Evolutionary conservation across 2,329 filamentous ascomycete species (phyloP), one percentile per base, ranked within the genome.

Genomic region (Colletotrichum sp.): DNA sequence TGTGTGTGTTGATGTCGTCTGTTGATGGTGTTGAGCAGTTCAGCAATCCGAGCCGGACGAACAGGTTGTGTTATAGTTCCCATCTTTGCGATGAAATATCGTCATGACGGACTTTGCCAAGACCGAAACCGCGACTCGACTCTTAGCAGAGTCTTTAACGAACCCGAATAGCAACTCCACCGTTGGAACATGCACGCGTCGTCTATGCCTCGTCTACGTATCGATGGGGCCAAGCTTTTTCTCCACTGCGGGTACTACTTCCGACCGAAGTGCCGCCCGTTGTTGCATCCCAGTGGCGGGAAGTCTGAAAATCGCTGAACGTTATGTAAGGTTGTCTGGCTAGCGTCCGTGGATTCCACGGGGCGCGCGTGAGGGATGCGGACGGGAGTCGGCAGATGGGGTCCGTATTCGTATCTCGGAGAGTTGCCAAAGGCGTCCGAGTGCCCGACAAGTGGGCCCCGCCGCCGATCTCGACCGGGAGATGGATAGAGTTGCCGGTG

Each of bases 321-420:
- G 6, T 62, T 34, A 32, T 12, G 59, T n/a, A 62, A 62, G 59
- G 16, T 32, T 28, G n/a, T n/a, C 6, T 15, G 16, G 34, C 18
- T 63, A 63, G 18, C 32, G 30, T 13, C 63, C 52, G 32, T 21
- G 34, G 18, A 4, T 32, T 21, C 28, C 36, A 55, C 26, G 55
- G 52, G 15, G 24, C 16, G 13, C 32, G n/a, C 52, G 49, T 21
- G 8, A 7, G 8, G 12, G 24, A 18, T 39, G 44, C 21, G 28
- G 59, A 13, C 12, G 39, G 28, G 30, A 52, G 26, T 26, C 55
- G 66, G 66, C 66, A 68, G n/a, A 21, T 52, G 21, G n/a, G 39
- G n/a, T 24, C 34, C 64, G 64, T 68, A 62, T 68, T 72, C 71
- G 71, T 72, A 68, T 72, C 28, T 62, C 55, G 69, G 71, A 49